Evolutionary conservation across 2,329 filamentous ascomycete species (phyloP).

Genomic region (Neophaeococcomyces aloes): DNA sequence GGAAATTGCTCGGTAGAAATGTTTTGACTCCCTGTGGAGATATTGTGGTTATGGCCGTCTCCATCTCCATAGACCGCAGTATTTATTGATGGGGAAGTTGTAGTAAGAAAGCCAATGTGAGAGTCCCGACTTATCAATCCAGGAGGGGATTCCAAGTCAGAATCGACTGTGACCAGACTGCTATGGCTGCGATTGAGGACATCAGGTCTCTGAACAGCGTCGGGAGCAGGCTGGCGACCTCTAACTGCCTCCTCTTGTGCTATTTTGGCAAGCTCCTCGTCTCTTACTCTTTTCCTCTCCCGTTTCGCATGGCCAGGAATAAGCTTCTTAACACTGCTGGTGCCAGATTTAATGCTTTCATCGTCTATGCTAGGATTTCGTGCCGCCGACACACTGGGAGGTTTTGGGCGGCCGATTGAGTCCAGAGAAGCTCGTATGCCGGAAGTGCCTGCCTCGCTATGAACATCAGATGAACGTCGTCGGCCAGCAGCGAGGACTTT

Average conservation of each 20-base stretch:
- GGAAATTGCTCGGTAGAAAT: slow-evolving; percentile 11
- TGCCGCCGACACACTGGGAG: slow-evolving; percentile 26
- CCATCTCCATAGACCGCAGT: slow-evolving; percentile 25
- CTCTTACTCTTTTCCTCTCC: slow-evolving; percentile 31
- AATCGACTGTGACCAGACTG: slow-evolving; percentile 42
- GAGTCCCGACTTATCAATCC: slow-evolving; percentile 50
- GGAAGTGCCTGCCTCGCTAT: slow-evolving; percentile 17
- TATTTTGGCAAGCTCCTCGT: slow-evolving; percentile 19
- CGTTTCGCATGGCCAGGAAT: slow-evolving; percentile 35
- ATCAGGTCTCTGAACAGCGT: neutral
- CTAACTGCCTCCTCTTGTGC: slow-evolving; percentile 11
- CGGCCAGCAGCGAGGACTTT: slow-evolving; percentile 28
- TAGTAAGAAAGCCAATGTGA: slow-evolving; percentile 57
- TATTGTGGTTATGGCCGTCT: neutral
- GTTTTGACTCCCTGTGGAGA: neutral
- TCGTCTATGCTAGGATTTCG: slow-evolving; percentile 27
- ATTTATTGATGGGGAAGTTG: slow-evolving; percentile 56
- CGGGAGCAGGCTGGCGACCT: slow-evolving; percentile 5
- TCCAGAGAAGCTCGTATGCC: slow-evolving; percentile 29
- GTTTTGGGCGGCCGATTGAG: slow-evolving; percentile 27
- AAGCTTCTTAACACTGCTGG: slow-evolving; percentile 42
- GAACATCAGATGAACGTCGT: slow-evolving; percentile 25
- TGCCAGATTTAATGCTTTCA: slow-evolving; percentile 29
- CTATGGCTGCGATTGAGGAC: slow-evolving; percentile 12
- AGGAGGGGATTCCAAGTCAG: slow-evolving; percentile 39